Conservation (phyloP, 169 alveolate species). For the Cryptosporidium viatorum region DNA sequence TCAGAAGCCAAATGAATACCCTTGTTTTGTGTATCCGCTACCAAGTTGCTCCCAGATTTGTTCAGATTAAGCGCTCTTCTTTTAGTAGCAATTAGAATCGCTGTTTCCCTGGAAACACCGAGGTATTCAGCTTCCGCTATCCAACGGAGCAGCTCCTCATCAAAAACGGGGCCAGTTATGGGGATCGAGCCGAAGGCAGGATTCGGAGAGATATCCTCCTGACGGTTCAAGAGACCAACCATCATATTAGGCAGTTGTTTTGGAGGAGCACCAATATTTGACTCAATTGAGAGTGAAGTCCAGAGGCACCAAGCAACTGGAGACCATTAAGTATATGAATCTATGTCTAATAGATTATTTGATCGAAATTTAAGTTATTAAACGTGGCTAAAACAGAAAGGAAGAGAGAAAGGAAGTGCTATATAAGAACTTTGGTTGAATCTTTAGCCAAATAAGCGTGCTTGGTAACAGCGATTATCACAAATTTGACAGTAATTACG, state of each 20-base stretch:
- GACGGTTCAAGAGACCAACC: slow-evolving; percentile 58
- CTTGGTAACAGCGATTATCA: slow-evolving; percentile 20
- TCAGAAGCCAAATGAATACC: not conserved
- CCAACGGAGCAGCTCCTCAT: slow-evolving; percentile 75
- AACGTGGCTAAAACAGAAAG: slow-evolving; percentile 31
- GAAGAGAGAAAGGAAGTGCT: slow-evolving; percentile 20
- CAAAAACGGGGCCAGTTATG: slow-evolving; percentile 1
- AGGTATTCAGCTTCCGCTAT: slow-evolving; percentile 69
- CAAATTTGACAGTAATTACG: slow-evolving; percentile 20
- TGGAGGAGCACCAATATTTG: not conserved
- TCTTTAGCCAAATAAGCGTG: slow-evolving; percentile 28
- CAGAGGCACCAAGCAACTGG: slow-evolving; percentile 33
- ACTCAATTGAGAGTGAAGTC: slow-evolving; percentile 10
- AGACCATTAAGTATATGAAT: slow-evolving; percentile 20
- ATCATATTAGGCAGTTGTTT: slow-evolving; percentile 17
- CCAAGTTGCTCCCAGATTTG: not conserved
- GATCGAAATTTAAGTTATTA: slow-evolving; percentile 1
- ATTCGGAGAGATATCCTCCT: slow-evolving; percentile 18
- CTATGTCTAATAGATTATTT: slow-evolving; percentile 19
- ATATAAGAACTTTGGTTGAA: slow-evolving; percentile 12
- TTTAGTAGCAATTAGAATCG: slow-evolving; percentile 61
- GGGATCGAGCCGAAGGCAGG: not conserved
- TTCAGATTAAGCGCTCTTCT: slow-evolving; percentile 44
- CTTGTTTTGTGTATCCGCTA: not conserved
- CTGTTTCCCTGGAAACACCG: slow-evolving; percentile 74